These are phyloP conservation scores for Capronia coronata DNA, from an alignment of 2,329 filamentous ascomycete genomes.

Conservation along the genomic window DNA sequence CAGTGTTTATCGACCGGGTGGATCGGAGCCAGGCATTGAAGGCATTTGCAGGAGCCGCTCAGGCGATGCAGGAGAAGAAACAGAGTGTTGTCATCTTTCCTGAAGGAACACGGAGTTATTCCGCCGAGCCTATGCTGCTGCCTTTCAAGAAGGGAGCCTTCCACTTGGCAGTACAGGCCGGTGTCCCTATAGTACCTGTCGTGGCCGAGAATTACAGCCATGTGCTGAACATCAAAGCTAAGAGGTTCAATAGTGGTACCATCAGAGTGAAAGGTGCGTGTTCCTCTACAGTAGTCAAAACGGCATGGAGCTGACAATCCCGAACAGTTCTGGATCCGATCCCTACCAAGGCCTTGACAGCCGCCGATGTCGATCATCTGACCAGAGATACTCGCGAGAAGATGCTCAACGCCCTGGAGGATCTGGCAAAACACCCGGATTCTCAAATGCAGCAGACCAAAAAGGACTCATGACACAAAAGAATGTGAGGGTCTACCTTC, in stretches of 20 bases:
- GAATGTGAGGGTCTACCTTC: neutral
- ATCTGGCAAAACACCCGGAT: neutral
- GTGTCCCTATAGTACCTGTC: conserved; percentile 84
- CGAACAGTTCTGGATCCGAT: conserved; percentile 69
- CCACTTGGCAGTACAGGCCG: conserved; percentile 87
- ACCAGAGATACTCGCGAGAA: conserved; percentile 60
- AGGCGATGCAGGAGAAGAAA: conserved; percentile 64
- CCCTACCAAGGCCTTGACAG: conserved; percentile 62
- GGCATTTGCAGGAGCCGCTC: conserved; percentile 76
- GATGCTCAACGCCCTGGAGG: conserved; percentile 59
- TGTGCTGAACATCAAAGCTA: conserved; percentile 57
- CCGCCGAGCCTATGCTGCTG: conserved; percentile 69
- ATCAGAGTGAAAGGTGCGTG: conserved; percentile 68
- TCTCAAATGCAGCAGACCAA: neutral
- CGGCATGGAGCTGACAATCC: conserved; percentile 1
- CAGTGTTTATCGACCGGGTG: conserved; percentile 90
- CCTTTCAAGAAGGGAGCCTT: conserved; percentile 99
- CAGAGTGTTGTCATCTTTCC: conserved; percentile 55
- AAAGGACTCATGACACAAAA: neutral
- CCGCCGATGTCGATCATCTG: conserved; percentile 71
- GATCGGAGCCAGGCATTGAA: conserved; percentile 75
- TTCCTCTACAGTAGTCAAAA: neutral
- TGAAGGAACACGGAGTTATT: conserved; percentile 88
- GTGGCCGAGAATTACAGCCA: conserved; percentile 75
- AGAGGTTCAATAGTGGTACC: conserved; percentile 60